phyloP scores from a whole-genome alignment of 2,329 filamentous ascomycete genomes.

The Escovopsis sp. region DNA sequence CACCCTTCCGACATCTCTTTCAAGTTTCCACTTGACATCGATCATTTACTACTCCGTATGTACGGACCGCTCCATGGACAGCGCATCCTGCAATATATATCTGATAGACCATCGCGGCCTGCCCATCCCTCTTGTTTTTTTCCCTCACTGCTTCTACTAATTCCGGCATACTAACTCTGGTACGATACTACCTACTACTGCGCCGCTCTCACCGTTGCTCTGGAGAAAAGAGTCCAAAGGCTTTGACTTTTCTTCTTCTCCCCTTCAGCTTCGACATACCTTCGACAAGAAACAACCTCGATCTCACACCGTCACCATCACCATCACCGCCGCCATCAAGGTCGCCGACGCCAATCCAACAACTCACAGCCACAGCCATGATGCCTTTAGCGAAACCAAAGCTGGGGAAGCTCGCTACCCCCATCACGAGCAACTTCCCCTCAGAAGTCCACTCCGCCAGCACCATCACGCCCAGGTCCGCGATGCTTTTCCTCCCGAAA shows the following conservation, averaged over 20 bases:
- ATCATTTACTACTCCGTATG: too few relatives aligned
- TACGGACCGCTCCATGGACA: conserved; percentile 1
- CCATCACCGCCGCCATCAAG: conserved; percentile 3
- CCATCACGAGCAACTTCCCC: conserved; percentile 47
- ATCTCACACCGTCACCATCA: not conserved
- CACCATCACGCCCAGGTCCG: conserved; percentile 52
- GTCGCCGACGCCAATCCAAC: not conserved
- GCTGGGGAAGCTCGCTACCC: conserved; percentile 47
- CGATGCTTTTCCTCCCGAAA: conserved; percentile 23
- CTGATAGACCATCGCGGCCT: conserved; percentile 3
- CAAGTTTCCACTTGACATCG: conserved; percentile 6
- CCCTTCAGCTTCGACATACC: not conserved
- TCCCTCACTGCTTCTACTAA: not conserved
- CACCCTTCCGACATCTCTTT: conserved; percentile 5
- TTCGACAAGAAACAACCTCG: too few relatives aligned
- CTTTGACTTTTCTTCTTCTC: not conserved
- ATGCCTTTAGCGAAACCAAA: conserved; percentile 42
- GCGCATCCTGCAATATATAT: conserved; percentile 5
- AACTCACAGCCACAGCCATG: conserved; percentile 13
- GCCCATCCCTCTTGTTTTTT: conserved; percentile 5
- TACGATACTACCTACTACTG: too few relatives aligned
- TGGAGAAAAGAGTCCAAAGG: not conserved
- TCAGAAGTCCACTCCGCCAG: conserved; percentile 47
- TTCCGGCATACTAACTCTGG: not conserved
- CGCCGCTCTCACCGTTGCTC: too few relatives aligned